Evolutionary conservation across 1,284 basidiomycete species (phyloP).

Genomic region (Cutaneotrichosporon cyanovorans): DNA sequence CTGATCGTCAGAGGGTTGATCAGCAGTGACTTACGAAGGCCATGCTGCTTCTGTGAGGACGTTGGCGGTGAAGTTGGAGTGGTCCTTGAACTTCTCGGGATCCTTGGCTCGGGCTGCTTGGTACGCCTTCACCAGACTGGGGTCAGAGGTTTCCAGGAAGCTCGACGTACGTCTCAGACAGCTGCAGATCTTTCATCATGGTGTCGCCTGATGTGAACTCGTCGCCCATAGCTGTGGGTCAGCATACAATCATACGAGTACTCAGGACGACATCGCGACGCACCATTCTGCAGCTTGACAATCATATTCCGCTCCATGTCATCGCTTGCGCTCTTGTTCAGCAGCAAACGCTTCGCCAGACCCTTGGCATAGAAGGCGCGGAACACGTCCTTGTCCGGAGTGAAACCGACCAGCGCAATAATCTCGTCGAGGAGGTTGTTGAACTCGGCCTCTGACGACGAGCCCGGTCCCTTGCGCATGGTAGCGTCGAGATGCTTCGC

Average conservation of each 20-base stretch:
- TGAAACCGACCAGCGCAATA: constrained; percentile 76
- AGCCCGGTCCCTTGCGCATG: constrained; percentile 76
- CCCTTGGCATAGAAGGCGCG: constrained; percentile 88
- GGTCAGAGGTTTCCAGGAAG: neutral
- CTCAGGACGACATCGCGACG: constrained; percentile 34
- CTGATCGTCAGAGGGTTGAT: neutral
- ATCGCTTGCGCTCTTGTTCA: constrained; percentile 78
- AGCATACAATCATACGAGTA: too few species aligned
- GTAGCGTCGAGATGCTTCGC: constrained; percentile 78
- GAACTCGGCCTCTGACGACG: constrained; percentile 63
- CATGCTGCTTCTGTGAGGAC: constrained; percentile 54
- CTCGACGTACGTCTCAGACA: constrained; percentile 40
- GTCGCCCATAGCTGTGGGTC: constrained; percentile 44
- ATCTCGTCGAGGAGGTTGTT: constrained; percentile 65
- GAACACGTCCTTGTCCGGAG: constrained; percentile 81
- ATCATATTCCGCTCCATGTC: constrained; percentile 88
- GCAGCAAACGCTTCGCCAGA: constrained; percentile 77
- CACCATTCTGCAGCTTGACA: constrained; percentile 76
- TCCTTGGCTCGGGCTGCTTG: constrained; percentile 43
- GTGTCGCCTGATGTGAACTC: constrained; percentile 47
- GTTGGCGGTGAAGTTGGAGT: constrained; percentile 47
- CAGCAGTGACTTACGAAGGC: constrained; percentile 45
- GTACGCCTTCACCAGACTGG: constrained; percentile 48
- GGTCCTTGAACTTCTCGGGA: constrained; percentile 39
- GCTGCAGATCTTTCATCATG: constrained; percentile 47